Conservation (phyloP, 139 green algal genomes). For the Chlamydomonas sp. region DNA sequence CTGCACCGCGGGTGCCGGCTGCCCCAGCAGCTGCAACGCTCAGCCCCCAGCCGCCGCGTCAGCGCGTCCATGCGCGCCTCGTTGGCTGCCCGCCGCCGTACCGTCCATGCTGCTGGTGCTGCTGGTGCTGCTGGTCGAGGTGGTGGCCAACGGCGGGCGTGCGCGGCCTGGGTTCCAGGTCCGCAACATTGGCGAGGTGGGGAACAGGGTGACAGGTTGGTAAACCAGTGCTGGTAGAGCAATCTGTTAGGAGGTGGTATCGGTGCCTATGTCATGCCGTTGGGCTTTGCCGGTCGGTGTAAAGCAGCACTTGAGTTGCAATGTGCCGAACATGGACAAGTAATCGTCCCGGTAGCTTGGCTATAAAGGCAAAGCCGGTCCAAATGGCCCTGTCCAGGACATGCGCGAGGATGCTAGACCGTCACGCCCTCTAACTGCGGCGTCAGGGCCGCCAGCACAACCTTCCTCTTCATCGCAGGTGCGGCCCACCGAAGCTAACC, state of each 20-base stretch:
- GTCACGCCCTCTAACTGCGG: no score
- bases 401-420: no score
- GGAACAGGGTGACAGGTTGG: background rate
- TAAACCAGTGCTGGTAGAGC: background rate
- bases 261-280: background rate
- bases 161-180: slow-evolving; percentile 78
- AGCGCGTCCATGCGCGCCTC: slow-evolving; percentile 39
- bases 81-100: background rate
- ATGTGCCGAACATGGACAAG: no score
- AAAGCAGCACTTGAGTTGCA: no score
- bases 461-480: no score
- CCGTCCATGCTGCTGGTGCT: slow-evolving; percentile 5
- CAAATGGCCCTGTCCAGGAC: no score
- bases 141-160: slow-evolving; percentile 56
- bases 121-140: background rate
- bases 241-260: background rate
- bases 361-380: no score
- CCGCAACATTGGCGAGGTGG: slow-evolving; percentile 50
- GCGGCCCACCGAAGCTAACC: no score
- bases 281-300: no score
- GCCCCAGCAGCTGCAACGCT: slow-evolving; percentile 49
- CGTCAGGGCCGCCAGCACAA: no score
- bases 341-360: no score
- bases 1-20: slow-evolving; percentile 61
- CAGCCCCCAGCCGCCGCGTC: slow-evolving; percentile 51